These are phyloP conservation scores for Trypanosoma scelopori DNA, from an alignment of 208 protist genomes.

Conservation along the genomic window DNA sequence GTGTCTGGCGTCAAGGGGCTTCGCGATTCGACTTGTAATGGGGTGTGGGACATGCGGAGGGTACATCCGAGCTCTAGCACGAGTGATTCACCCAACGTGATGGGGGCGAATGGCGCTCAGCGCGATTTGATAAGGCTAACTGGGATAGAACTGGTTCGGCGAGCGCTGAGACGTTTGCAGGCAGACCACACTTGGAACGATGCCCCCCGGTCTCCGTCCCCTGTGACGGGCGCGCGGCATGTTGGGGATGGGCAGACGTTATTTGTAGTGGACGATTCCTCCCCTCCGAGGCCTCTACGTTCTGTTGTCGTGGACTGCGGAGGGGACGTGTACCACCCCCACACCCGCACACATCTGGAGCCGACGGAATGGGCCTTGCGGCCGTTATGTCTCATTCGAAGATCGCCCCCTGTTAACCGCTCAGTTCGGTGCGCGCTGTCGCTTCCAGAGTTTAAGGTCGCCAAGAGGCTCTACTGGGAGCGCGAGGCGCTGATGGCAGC, in stretches of 20 bases:
- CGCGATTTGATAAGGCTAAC: neutral
- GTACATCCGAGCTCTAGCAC: too few relatives aligned
- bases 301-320: too few relatives aligned
- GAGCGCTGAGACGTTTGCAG: neutral
- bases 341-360: neutral
- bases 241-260: too few relatives aligned
- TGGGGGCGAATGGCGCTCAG: neutral
- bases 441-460: neutral
- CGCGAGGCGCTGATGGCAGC: conserved; percentile 33
- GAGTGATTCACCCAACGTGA: too few relatives aligned
- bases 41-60: too few relatives aligned
- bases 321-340: neutral
- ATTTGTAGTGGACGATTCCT: too few relatives aligned
- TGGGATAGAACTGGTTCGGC: neutral
- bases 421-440: neutral
- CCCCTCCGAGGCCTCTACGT: too few relatives aligned
- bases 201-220: neutral
- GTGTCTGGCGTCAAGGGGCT: too few relatives aligned
- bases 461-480: conserved; percentile 1
- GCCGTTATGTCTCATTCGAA: neutral
- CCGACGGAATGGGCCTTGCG: neutral
- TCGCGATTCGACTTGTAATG: too few relatives aligned
- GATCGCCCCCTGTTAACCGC: too few relatives aligned
- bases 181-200: neutral
- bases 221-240: too few relatives aligned